Evolutionary conservation across 164 flowering plant genomes (phyloP), one percentile per base, ranked within the genome.

Genomic region (Tinospora cordifolia): DNA sequence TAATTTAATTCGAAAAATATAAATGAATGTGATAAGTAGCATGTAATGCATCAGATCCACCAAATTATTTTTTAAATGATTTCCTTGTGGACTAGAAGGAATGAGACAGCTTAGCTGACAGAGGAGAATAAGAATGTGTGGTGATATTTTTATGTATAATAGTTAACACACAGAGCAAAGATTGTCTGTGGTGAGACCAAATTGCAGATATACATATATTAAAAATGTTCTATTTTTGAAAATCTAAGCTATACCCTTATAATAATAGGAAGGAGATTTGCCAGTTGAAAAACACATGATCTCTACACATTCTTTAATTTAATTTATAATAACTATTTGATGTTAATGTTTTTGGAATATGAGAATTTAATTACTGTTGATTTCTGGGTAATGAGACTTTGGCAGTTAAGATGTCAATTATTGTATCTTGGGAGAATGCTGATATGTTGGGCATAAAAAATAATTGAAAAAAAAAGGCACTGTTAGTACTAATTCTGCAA

Each of bases 141-240:
- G n/a, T 3, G 24, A n/a, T n/a, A 54, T 54, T 54, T 54, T n/a
- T 8, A 54, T 19, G 2, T 4, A 19, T 19, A 17, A 17, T 3
- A 19, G 15, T 8, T 0, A 47, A 47, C 19, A 13, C 4, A 47
- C 17, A 47, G 54, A 17, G n/a, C 21, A 14, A 51, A 51, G 59
- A 51, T 51, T 51, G 59, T 51, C 59, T 51, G 59, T 51, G n/a
- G 59, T n/a, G 21, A 51, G 59, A 51, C 59, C 59, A 51, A 51
- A 51, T 51, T 51, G 59, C 22, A 41, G 46, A 30, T 30, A n/a
- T 30, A 30, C 36, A 30, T n/a, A n/a, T n/a, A n/a, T n/a, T n/a
- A n/a, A n/a, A n/a, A n/a, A 5, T 51, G 6, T 15, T 15, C 8
- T 51, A 51, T 51, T 51, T 51, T 19, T 51, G 21, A 51, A 30